phyloP scores from a whole-genome alignment of 179 eudicot species.

The Silene vulgaris region DNA sequence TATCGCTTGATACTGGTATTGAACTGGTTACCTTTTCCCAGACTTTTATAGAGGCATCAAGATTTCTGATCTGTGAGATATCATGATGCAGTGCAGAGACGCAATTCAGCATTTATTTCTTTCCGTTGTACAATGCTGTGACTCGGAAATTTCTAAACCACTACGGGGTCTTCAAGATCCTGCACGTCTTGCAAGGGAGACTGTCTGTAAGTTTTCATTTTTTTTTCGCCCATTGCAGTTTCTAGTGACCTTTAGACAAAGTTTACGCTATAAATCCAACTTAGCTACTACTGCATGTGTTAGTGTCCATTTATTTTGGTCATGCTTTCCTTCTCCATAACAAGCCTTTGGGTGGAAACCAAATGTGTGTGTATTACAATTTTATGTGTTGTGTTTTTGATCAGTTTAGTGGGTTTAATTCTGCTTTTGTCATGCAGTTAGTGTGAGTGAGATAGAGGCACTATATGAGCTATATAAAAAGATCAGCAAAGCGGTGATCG shows the following conservation, averaged over 20 bases:
- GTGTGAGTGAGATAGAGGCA: slow-evolving; percentile 96
- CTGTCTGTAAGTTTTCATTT: slow-evolving; percentile 31
- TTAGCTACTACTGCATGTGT: no score
- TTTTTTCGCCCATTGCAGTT: not conserved
- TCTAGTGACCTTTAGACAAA: not conserved
- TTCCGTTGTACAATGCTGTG: slow-evolving; percentile 39
- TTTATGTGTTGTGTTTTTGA: no score
- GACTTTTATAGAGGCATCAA: slow-evolving; percentile 30
- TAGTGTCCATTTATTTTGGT: not conserved
- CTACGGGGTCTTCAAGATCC: slow-evolving; percentile 41
- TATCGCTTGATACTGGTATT: slow-evolving; percentile 12
- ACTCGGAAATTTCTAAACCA: slow-evolving; percentile 35
- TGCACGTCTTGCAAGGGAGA: slow-evolving; percentile 43
- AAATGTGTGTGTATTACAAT: no score
- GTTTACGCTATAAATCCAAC: not conserved
- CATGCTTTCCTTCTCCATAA: not conserved
- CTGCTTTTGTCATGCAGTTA: slow-evolving; percentile 53
- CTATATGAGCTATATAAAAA: slow-evolving; percentile 96
- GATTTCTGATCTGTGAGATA: slow-evolving; percentile 35
- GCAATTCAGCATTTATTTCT: slow-evolving; percentile 41
- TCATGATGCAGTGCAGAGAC: slow-evolving; percentile 44
- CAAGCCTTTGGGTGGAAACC: not conserved
- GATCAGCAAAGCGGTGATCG: slow-evolving; percentile 91
- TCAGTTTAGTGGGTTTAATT: no score
- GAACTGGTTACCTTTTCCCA: slow-evolving; percentile 11